Percentiles rank a stretch among this genome's conserved stretches.
These are phyloP conservation scores for Nitzschia inconspicua DNA, from an alignment of 108 stramenopile species.

Conservation along the genomic window DNA sequence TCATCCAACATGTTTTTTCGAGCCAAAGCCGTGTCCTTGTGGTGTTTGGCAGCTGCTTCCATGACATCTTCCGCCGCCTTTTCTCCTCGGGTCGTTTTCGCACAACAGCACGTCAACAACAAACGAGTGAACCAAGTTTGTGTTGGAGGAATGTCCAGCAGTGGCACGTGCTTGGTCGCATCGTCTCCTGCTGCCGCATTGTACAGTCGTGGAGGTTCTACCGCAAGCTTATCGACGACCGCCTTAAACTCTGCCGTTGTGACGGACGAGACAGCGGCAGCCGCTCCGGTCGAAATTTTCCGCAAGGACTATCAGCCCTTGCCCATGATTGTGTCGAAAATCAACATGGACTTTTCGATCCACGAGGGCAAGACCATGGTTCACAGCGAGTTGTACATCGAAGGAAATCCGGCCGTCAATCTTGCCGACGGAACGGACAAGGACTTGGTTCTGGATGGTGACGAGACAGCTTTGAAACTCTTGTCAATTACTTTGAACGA, in stretches of 20 bases:
- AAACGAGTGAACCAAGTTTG: too few relatives aligned
- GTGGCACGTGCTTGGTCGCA: too few relatives aligned
- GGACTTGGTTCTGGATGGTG: slow-evolving; percentile 85
- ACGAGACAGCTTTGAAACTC: slow-evolving; percentile 56
- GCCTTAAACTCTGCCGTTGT: slow-evolving; percentile 15
- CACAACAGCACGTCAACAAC: too few relatives aligned
- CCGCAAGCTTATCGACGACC: neutral
- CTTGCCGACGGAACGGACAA: slow-evolving; percentile 26
- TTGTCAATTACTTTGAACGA: slow-evolving; percentile 46
- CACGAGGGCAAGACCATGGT: slow-evolving; percentile 66
- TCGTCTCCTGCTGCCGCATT: neutral
- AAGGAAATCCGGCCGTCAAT: slow-evolving; percentile 20
- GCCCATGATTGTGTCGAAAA: slow-evolving; percentile 45
- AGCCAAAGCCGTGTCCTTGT: neutral
- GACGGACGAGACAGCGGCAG: slow-evolving; percentile 4
- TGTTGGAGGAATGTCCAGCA: too few relatives aligned
- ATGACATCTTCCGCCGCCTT: too few relatives aligned
- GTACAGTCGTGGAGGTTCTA: neutral
- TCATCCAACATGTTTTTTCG: neutral
- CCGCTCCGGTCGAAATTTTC: slow-evolving; percentile 61
- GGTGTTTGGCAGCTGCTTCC: too few relatives aligned
- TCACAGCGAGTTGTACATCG: slow-evolving; percentile 32
- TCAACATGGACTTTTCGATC: slow-evolving; percentile 75
- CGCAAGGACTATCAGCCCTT: slow-evolving; percentile 65
- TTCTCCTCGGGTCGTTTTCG: too few relatives aligned